Base-by-base conservation (phyloP, 768 basidiomycete genomes). In the Suillus occidentalis region DNA sequence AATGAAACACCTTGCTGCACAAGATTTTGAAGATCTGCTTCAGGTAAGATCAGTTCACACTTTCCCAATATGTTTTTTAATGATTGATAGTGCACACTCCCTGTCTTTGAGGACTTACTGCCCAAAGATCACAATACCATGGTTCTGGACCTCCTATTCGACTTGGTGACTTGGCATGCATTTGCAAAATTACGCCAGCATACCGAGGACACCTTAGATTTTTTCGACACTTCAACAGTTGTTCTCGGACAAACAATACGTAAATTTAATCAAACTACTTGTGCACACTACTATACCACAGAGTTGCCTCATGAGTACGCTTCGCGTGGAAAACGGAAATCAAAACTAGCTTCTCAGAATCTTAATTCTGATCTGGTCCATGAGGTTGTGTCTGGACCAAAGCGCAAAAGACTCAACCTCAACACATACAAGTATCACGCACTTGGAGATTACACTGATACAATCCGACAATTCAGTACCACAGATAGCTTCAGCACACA, bases 401-500 rank as follows among this genome's bases (percentile, higher is more conserved):
- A 45, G n/a, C 4, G 10, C 9, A 45, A 45, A 4, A 45, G 16
- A 45, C 20, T 45, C 8, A 45, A 45, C 16, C 37, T 37, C 37
- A 37, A 37, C 37, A 37, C 37, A 10, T 37, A 37, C 37, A 37
- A 37, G 9, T 37, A 45, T 16, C 45, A 45, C 10, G 45, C n/a
- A 0, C 45, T 45, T 4, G n/a, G 45, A 10, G 45, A 45, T n/a
- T 45, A 45, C 2, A 9, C n/a, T 8, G n/a, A 45, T n/a, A 8
- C 45, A 8, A n/a, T 45, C n/a, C 4, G 45, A n/a, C n/a, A 45
- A 10, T 45, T 45, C 10, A 2, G 45, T 45, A 76, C 79, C 6
- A 76, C 75, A 0, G 79, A 81, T 59, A 68, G 64, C 8, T 81
- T 76, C 65, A 74, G 75, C 0, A 81, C 78, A 3, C 73, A 78